Evolutionary conservation across 805 yeast genomes (phyloP).

Genomic region (Isabelozyma gotoi): DNA sequence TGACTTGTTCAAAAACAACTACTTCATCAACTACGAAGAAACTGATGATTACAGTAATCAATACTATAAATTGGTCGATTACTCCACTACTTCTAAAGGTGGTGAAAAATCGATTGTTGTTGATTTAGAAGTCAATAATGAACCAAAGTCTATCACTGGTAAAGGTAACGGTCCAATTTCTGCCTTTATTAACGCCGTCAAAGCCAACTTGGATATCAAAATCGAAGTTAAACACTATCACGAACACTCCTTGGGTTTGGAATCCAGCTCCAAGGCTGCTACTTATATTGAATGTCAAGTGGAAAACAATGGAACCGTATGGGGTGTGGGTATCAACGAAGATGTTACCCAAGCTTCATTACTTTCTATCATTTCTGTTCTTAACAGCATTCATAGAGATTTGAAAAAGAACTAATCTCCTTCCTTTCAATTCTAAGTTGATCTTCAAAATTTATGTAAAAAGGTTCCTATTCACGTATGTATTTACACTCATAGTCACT

Average conservation of each 20-base stretch:
- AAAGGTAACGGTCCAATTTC: conserved; percentile 83
- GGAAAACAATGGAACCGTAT: conserved; percentile 41
- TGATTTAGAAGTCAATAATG: conserved; percentile 47
- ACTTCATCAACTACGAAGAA: conserved; percentile 41
- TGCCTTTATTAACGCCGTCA: conserved; percentile 64
- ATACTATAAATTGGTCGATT: conserved; percentile 43
- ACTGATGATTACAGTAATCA: conserved; percentile 24
- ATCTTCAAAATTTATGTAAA: too few species aligned
- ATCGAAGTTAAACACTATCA: conserved; percentile 68
- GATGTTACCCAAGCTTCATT: conserved; percentile 88
- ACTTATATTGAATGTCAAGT: conserved; percentile 53
- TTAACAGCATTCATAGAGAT: conserved; percentile 44
- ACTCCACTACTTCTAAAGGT: conserved; percentile 41
- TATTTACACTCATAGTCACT: too few species aligned
- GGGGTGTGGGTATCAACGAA: conserved; percentile 94
- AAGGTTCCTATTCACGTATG: too few species aligned
- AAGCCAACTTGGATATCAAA: conserved; percentile 44
- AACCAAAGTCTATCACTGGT: conserved; percentile 47
- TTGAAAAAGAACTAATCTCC: not conserved
- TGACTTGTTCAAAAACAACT: conserved; percentile 61
- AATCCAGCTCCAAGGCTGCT: conserved; percentile 71
- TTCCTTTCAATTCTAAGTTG: not conserved
- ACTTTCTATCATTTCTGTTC: conserved; percentile 62
- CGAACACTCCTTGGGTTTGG: conserved; percentile 79
- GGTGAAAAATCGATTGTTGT: conserved; percentile 47